Base-by-base conservation (phyloP, 257 asterid species). In the Echites panduratus region DNA sequence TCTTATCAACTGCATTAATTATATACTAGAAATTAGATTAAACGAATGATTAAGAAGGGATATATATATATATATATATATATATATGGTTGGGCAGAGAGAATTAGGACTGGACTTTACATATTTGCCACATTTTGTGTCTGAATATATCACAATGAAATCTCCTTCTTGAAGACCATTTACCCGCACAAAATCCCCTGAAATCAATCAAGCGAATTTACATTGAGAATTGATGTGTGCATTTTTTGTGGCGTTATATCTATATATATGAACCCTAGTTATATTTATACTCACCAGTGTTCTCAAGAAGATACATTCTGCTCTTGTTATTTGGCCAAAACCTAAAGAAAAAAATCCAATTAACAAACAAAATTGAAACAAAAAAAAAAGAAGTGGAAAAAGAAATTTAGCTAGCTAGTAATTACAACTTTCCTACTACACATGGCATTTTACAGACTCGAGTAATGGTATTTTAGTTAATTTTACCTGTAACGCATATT, bases 241-340 rank as follows among this genome's bases (percentile, higher is more conserved):
- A 9, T 29, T 4, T 13, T 61, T 1, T 29, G 32, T 2, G 20
- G 65, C 41, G 1, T 58, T 17, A 38, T 2, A 40, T 24, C 66
- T 13, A 61, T 61, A 20, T 43, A 61, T 11, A 38, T 3, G 4
- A 53, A 20, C 59, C 59, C 52, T 22, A 35, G 14, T 35, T 2
- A 12, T 8, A 52, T 52, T 6, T 38, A n/a, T 10, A 3, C n/a
- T 41, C 75, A 92, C 96, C 96, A 38, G 96, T 87, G 82, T 93
- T 93, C 79, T 90, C 98, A 67, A 93, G 92, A 71, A 93, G 92
- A 84, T 93, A 93, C 98, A 93, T 93, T 73, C 96, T 81, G 78
- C 98, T 93, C 72, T 90, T 93, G 91, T 93, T 93, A 66, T 93
- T 93, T 24, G 95, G 92, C 95, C 87, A 84, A 50, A 73, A 84